A percentile compares a stretch with the other conserved stretches of the same genome.
Conservation (phyloP, 495 filamentous ascomycete species). For the Jackrogersella minutella region DNA sequence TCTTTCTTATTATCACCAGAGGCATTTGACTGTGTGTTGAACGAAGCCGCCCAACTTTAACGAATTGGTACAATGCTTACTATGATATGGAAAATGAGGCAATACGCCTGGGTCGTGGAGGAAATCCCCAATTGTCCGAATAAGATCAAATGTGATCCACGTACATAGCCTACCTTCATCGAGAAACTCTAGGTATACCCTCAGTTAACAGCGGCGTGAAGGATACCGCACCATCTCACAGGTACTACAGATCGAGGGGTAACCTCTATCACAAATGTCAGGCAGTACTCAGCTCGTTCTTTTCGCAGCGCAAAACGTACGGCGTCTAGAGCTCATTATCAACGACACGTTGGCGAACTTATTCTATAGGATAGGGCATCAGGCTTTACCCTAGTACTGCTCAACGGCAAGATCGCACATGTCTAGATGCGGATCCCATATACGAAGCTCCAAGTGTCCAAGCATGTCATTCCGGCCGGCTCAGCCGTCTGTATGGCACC, state of each 20-base stretch:
- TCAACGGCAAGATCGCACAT: constrained; percentile 52
- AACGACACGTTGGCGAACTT: constrained; percentile 41
- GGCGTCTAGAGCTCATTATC: too few species aligned
- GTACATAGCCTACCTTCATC: constrained; percentile 19
- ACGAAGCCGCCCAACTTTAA: constrained; percentile 40
- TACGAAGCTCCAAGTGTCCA: constrained; percentile 42
- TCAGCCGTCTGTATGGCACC: constrained; percentile 50
- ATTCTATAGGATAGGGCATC: constrained; percentile 54
- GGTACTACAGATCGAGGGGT: too few species aligned
- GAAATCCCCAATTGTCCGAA: constrained; percentile 38
- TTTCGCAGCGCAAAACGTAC: too few species aligned
- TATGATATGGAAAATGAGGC: constrained; percentile 26
- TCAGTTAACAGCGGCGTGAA: neutral
- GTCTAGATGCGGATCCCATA: constrained; percentile 51
- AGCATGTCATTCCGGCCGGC: constrained; percentile 50
- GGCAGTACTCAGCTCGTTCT: too few species aligned
- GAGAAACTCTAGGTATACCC: constrained; percentile 32
- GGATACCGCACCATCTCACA: too few species aligned
- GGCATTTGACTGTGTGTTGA: too few species aligned
- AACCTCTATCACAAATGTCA: too few species aligned
- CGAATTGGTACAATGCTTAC: constrained; percentile 50
- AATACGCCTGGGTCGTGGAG: constrained; percentile 39
- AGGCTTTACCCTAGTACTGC: constrained; percentile 53
- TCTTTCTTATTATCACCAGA: neutral
- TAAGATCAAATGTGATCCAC: too few species aligned